Percentiles rank a stretch among this genome's conserved stretches.
Conservation (phyloP, 2,329 filamentous ascomycete genomes). For the Aspergillus sergii region DNA sequence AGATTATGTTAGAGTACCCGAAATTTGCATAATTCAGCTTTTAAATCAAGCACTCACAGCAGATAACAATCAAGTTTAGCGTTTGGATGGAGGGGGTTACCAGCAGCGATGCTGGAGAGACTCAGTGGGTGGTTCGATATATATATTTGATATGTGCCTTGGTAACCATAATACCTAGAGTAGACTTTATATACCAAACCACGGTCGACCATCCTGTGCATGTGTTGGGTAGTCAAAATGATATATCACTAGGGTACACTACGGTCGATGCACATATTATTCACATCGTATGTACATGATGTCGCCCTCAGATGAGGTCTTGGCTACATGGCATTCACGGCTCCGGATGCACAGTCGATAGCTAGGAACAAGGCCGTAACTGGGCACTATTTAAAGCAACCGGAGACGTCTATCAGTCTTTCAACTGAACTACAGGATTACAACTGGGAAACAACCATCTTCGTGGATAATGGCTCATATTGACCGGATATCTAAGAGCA, state of each 20-base stretch:
- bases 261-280: neutral
- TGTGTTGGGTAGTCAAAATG: neutral
- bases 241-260: too few species aligned
- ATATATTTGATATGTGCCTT: too few species aligned
- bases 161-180: too few species aligned
- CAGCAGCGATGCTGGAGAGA: too few species aligned
- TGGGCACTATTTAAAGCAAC: neutral
- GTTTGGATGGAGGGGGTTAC: neutral
- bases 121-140: too few species aligned
- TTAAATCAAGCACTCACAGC: rapidly evolving
- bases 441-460: neutral
- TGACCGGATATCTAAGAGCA: constrained; percentile 4
- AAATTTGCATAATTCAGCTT: neutral
- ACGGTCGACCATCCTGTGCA: neutral
- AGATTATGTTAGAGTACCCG: neutral
- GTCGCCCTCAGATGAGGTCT: neutral
- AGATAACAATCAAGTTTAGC: neutral
- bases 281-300: neutral
- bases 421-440: neutral
- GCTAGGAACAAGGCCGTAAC: too few species aligned
- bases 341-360: neutral
- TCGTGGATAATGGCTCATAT: neutral
- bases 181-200: too few species aligned
- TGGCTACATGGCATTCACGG: neutral
- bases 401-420: too few species aligned